Evolutionary conservation across 73 alveolate species (phyloP), one percentile per base, ranked within the genome.

Genomic region (Tetrahymena elliotti): DNA sequence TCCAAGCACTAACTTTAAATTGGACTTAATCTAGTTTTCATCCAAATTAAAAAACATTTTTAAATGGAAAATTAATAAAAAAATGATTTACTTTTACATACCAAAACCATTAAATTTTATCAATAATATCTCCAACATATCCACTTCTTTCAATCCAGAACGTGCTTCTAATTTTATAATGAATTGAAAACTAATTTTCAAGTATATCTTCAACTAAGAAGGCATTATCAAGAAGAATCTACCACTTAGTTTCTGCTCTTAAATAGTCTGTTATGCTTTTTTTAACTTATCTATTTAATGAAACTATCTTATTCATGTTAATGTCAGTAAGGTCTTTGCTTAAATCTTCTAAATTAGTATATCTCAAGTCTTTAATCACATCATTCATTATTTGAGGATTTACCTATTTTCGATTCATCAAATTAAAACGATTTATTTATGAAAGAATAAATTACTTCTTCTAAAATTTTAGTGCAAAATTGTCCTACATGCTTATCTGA

Each of bases 211-310:
- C 88, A 24, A 68, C 88, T 68, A 68, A 68, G 88, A 68, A 68
- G n/a, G 88, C 88, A 10, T 68, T 68, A 31, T 68, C 88, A 16
- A 68, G 38, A 22, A 68, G 6, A 31, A 68, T 68, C 36, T 94
- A 83, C 96, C 96, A 94, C 53, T 94, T 94, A 18, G 95, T 88
- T 84, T 88, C 27, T 0, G 95, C 95, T 94, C 96, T 94, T 54
- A 53, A 83, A 27, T 88, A 94, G 47, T 94, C 96, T 35, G 96
- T 83, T 8, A 93, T 82, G 12, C 38, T 47, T 47, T 94, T 94
- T 31, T 94, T 94, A 84, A 40, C 95, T 12, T 88, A 35, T 40
- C 84, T 94, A 92, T 94, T 94, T 34, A 88, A 36, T 33, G 52
- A 94, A 8, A 93, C 37, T 39, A 93, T 38, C 27, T 93, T 93